A percentile compares a stretch with the other conserved stretches of the same genome.
phyloP scores from a whole-genome alignment of 148 eudicot genomes.

The Chenopodium suecicum region DNA sequence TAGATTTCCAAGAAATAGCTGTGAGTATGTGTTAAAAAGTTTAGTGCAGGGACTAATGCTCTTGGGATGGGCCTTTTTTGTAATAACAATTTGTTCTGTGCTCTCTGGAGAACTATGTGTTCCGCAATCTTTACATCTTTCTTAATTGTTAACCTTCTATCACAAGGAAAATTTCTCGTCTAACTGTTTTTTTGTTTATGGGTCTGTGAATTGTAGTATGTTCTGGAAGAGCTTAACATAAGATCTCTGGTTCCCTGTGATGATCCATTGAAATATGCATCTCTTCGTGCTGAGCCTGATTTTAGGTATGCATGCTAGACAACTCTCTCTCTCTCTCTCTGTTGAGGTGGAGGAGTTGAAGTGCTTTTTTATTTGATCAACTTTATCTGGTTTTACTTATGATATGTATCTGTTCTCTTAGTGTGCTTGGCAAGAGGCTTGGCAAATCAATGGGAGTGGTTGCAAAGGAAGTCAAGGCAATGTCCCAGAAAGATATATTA shows the following conservation, averaged over 20 bases:
- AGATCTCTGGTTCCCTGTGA: slow-evolving; percentile 76
- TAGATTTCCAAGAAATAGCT: background rate
- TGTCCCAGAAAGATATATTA: slow-evolving; percentile 82
- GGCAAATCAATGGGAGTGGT: slow-evolving; percentile 90
- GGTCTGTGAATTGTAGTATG: slow-evolving; percentile 45
- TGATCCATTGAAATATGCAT: slow-evolving; percentile 75
- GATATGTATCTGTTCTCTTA: slow-evolving; percentile 28
- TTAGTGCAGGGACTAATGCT: background rate
- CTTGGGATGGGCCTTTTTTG: background rate
- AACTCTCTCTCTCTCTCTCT: background rate
- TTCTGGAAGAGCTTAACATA: slow-evolving; percentile 87
- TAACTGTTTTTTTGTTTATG: background rate
- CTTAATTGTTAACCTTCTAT: background rate
- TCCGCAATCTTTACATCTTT: background rate
- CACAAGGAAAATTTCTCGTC: slow-evolving; percentile 1
- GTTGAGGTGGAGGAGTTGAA: background rate
- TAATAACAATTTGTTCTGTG: background rate
- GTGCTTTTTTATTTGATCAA: slow-evolving; percentile 4
- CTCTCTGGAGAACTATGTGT: background rate
- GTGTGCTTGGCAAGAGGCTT: slow-evolving; percentile 84
- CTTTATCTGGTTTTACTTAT: slow-evolving; percentile 2
- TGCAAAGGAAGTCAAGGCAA: slow-evolving; percentile 81
- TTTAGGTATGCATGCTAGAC: slow-evolving; percentile 60
- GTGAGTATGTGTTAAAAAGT: background rate
- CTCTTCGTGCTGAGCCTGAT: slow-evolving; percentile 94